Percentiles rank a stretch among this genome's conserved stretches.
Conservation (phyloP, 495 filamentous ascomycete species). For the Aspergillus incahuasiensis region DNA sequence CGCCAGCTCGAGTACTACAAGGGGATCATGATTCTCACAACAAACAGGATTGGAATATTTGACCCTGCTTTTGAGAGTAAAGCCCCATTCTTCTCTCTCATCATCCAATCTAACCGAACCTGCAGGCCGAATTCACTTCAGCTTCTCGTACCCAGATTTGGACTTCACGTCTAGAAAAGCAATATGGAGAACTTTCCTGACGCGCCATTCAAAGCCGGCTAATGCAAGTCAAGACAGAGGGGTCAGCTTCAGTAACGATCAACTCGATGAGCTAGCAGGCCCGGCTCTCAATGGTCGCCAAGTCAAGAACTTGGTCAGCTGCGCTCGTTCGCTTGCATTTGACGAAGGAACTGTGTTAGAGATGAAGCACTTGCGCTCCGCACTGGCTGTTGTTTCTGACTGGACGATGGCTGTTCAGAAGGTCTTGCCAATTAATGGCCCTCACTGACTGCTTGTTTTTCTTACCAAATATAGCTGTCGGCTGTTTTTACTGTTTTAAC, state of each 20-base stretch:
- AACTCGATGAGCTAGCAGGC: neutral
- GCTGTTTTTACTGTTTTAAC: neutral
- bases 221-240: neutral
- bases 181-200: neutral
- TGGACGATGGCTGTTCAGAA: neutral
- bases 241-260: neutral
- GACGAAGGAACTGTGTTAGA: neutral
- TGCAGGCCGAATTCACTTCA: slow-evolving; percentile 4
- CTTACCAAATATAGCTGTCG: neutral
- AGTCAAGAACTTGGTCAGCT: slow-evolving; percentile 3
- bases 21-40: slow-evolving; percentile 7
- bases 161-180: neutral
- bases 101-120: neutral
- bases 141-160: slow-evolving; percentile 1
- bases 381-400: neutral
- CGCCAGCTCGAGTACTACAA: slow-evolving; percentile 6
- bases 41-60: neutral
- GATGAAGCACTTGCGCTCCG: neutral
- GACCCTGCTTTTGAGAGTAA: slow-evolving; percentile 7
- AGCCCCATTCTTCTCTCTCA: neutral
- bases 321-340: neutral
- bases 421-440: neutral
- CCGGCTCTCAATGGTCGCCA: slow-evolving; percentile 4
- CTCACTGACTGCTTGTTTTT: neutral
- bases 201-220: neutral